Conservation (phyloP, 2,329 filamentous ascomycete genomes). For the Ophiostoma tasmaniense region DNA sequence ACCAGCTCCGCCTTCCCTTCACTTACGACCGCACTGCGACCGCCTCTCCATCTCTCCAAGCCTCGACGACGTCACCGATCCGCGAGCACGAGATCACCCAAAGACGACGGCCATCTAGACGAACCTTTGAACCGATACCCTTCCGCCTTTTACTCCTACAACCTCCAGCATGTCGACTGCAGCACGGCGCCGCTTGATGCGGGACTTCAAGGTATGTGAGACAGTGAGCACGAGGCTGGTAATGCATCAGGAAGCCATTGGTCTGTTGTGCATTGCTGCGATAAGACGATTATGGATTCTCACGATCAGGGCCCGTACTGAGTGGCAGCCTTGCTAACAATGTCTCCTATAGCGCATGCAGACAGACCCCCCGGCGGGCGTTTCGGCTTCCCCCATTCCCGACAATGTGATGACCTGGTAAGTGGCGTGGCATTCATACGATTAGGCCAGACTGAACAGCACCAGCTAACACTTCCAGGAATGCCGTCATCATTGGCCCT, state of each 20-base stretch:
- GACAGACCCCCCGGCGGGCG: slow-evolving; percentile 92
- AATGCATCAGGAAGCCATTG: not conserved
- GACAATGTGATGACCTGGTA: slow-evolving; percentile 98
- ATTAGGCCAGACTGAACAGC: not conserved
- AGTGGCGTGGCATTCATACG: slow-evolving; percentile 22
- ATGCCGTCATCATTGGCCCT: slow-evolving; percentile 94
- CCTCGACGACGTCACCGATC: not conserved
- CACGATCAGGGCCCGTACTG: not conserved
- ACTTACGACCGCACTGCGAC: not conserved
- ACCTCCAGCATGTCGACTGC: slow-evolving; percentile 63
- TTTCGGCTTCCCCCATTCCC: slow-evolving; percentile 90
- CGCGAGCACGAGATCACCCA: not conserved
- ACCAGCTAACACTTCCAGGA: slow-evolving; percentile 50
- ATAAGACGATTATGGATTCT: not conserved
- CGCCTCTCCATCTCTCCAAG: not conserved
- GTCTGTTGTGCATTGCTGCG: not conserved
- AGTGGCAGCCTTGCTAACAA: not conserved
- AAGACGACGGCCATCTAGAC: not conserved
- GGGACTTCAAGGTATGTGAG: slow-evolving; percentile 85
- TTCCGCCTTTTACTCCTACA: not conserved
- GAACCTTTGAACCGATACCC: not conserved
- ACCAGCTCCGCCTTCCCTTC: too few species aligned
- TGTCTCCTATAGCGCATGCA: slow-evolving; percentile 73
- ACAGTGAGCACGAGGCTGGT: not conserved
- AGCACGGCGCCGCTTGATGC: slow-evolving; percentile 92